Evolutionary conservation across 129 eudicot genomes (phyloP).

Genomic region (Scalesia atractyloides): DNA sequence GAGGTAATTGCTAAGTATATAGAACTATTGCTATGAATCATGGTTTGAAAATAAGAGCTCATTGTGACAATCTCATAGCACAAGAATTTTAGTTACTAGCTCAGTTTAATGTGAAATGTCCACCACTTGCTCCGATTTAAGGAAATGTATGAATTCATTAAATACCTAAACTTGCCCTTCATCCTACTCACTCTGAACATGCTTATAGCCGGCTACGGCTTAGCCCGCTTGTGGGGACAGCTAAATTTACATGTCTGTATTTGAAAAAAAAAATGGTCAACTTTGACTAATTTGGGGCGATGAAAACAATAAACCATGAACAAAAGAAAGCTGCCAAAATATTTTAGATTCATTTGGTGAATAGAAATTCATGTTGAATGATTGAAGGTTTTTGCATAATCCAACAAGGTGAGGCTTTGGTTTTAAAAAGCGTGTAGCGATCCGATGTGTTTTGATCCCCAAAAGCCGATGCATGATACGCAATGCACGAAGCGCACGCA

Average conservation of each 20-base stretch:
- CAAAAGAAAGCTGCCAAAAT: constrained; percentile 5
- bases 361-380: not conserved
- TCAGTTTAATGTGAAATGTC: not conserved
- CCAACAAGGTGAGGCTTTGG: not conserved
- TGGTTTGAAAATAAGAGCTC: not conserved
- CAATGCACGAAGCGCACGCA: too few relatives aligned
- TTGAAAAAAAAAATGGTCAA: not conserved
- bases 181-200: constrained; percentile 9
- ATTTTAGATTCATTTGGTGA: constrained; percentile 7
- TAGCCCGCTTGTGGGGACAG: too few relatives aligned
- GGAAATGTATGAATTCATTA: not conserved
- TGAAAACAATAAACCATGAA: constrained; percentile 1
- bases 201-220: not conserved
- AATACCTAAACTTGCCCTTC: constrained; percentile 11
- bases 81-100: constrained; percentile 7
- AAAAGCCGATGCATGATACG: too few relatives aligned
- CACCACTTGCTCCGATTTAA: constrained; percentile 6
- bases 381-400: not conserved
- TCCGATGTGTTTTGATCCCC: too few relatives aligned
- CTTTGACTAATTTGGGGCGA: too few relatives aligned
- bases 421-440: too few relatives aligned
- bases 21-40: not conserved
- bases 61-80: constrained; percentile 2
- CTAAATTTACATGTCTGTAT: too few relatives aligned
- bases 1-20: constrained; percentile 4